Base-by-base conservation (phyloP, 202 grass and related monocot species). In the Panicum hallii region DNA sequence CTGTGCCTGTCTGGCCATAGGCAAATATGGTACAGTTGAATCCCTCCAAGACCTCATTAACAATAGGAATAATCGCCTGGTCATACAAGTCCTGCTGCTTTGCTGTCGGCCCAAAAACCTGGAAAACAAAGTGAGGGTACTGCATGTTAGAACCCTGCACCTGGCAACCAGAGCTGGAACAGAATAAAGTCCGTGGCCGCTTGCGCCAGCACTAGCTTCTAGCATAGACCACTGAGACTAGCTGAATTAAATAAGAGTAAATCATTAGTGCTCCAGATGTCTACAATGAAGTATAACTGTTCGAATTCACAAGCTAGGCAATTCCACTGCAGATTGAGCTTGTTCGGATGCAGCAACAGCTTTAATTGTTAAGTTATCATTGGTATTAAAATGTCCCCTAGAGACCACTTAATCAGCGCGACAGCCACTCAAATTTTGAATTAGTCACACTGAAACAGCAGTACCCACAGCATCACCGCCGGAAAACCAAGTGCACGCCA, bases 11-110 rank as follows among this genome's bases (percentile, higher is more conserved):
- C 83, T 99, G 97, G 3, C 97, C 97, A 81, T 99, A 99, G 0
- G 97, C 97, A 14, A 99, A 99, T 45, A 99, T 99, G 47, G 97
- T 99, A 71, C 97, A 99, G 6, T 99, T 99, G 47, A 99, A 99
- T 36, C 97, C 97, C 49, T 99, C 97, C 38, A 99, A 46, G 38
- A 99, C 97, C 83, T 99, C 97, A 54, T 99, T 94, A 20, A 99
- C 97, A 74, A 99, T 99, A 20, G 97, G 97, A 46, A 97, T 90
- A 16, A 99, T 93, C 5, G 97, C 97, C 84, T 99, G 93, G 42
- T 95, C 93, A 76, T 96, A 99, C 62, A 99, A 49, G 78, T 96
- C 96, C 69, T 43, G 82, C 56, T 99, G 96, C 84, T 87, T 94
- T 34, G 96, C 82, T 28, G 84, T 82, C 1, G 96, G 96, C 12